Conservation (phyloP, 495 filamentous ascomycete species). For the Physcia stellaris region DNA sequence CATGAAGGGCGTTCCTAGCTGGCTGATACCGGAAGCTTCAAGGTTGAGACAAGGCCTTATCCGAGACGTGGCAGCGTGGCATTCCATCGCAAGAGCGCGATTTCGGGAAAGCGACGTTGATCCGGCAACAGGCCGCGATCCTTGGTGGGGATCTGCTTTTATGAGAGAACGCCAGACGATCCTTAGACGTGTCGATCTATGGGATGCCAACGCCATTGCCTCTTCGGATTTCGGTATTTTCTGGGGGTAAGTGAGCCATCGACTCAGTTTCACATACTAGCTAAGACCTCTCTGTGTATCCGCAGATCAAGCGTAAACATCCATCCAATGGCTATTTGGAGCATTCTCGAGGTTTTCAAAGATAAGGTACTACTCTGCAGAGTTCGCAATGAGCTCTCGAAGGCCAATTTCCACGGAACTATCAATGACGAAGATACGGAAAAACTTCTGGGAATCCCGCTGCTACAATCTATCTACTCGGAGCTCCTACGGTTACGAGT, state of each 20-base stretch:
- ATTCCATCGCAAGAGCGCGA: slow-evolving; percentile 7
- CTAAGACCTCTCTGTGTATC: no score
- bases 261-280: no score
- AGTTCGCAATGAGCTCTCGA: slow-evolving; percentile 5
- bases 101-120: slow-evolving; percentile 7
- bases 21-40: slow-evolving; percentile 6
- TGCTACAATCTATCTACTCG: slow-evolving; percentile 11
- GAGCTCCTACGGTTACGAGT: slow-evolving; percentile 13
- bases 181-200: slow-evolving; percentile 5
- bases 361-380: slow-evolving; percentile 7
- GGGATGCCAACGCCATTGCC: slow-evolving; percentile 9
- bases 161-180: slow-evolving; percentile 9
- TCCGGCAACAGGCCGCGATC: slow-evolving; percentile 8
- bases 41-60: slow-evolving; percentile 2
- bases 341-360: slow-evolving; percentile 10
- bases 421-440: slow-evolving; percentile 3
- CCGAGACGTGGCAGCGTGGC: slow-evolving; percentile 2
- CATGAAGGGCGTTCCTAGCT: slow-evolving; percentile 6
- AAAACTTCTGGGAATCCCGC: slow-evolving; percentile 6
- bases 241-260: slow-evolving; percentile 11
- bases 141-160: slow-evolving; percentile 9
- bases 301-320: slow-evolving; percentile 7
- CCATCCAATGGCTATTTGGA: slow-evolving; percentile 7
- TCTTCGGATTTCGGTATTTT: slow-evolving; percentile 11
- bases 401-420: background rate